Evolutionary conservation across 2,329 filamentous ascomycete species (phyloP).

Genomic region (Xylariomycetidae sp.): DNA sequence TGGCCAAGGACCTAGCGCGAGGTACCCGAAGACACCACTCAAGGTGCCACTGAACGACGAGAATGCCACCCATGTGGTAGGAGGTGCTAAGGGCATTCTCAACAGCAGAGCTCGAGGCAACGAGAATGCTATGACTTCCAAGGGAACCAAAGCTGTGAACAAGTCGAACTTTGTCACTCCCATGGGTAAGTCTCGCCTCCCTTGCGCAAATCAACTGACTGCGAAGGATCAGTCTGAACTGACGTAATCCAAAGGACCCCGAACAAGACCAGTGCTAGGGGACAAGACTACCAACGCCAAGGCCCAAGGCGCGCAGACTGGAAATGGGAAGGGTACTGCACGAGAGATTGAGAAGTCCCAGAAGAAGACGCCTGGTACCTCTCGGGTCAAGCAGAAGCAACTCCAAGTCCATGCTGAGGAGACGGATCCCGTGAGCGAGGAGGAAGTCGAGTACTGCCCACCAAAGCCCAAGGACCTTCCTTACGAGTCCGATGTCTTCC

Average conservation of each 20-base stretch:
- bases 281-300: slow-evolving; percentile 97
- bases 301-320: slow-evolving; percentile 59
- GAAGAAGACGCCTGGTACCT: slow-evolving; percentile 50
- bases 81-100: slow-evolving; percentile 52
- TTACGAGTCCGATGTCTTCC: slow-evolving; percentile 65
- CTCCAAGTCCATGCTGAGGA: slow-evolving; percentile 49
- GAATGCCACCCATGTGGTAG: slow-evolving; percentile 59
- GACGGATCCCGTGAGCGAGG: slow-evolving; percentile 44
- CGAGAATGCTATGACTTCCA: slow-evolving; percentile 46
- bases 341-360: slow-evolving; percentile 59
- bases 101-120: slow-evolving; percentile 51
- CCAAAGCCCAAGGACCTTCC: slow-evolving; percentile 61
- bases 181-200: slow-evolving; percentile 51
- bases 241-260: slow-evolving; percentile 42
- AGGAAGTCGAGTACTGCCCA: slow-evolving; percentile 86
- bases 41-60: slow-evolving; percentile 76
- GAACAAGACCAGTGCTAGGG: slow-evolving; percentile 74
- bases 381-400: slow-evolving; percentile 51
- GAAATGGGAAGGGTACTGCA: slow-evolving; percentile 53
- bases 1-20: slow-evolving; percentile 71
- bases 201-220: neutral
- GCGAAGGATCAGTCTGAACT: slow-evolving; percentile 1
- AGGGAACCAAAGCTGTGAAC: slow-evolving; percentile 41
- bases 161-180: slow-evolving; percentile 72
- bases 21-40: slow-evolving; percentile 76